These are phyloP conservation scores for Begonia fuchsioides DNA, from an alignment of 306 rosid genomes.

Conservation along the genomic window DNA sequence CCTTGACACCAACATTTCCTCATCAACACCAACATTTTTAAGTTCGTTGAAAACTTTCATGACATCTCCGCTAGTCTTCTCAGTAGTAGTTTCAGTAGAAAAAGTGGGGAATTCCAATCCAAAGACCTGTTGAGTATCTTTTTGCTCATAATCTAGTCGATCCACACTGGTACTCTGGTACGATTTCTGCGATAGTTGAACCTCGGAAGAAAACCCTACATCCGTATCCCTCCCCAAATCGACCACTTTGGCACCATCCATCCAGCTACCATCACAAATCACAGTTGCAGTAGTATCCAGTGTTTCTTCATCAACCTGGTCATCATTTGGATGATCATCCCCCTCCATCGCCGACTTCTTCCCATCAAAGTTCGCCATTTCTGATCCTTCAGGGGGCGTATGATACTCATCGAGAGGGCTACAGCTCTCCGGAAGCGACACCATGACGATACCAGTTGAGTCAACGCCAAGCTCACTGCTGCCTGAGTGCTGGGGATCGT, in stretches of 20 bases:
- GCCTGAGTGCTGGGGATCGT: constrained; percentile 4
- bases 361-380: neutral
- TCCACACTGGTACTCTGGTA: neutral
- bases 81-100: neutral
- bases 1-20: neutral
- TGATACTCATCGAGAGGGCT: constrained; percentile 1
- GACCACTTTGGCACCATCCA: neutral
- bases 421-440: constrained; percentile 9
- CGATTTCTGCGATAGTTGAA: neutral
- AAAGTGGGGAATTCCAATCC: neutral
- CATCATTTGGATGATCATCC: neutral
- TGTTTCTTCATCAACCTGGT: neutral
- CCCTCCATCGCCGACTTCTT: neutral
- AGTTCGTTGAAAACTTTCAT: no score
- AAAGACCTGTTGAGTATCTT: neutral
- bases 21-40: neutral
- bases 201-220: neutral
- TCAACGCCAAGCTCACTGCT: neutral
- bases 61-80: neutral
- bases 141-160: neutral
- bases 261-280: neutral
- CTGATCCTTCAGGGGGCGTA: constrained; percentile 9
- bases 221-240: constrained; percentile 1
- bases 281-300: neutral
- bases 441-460: constrained; percentile 9